Evolutionary conservation across 495 filamentous ascomycete genomes (phyloP), one percentile per base, ranked within the genome.

Genomic region (Ascobolus immersus): DNA sequence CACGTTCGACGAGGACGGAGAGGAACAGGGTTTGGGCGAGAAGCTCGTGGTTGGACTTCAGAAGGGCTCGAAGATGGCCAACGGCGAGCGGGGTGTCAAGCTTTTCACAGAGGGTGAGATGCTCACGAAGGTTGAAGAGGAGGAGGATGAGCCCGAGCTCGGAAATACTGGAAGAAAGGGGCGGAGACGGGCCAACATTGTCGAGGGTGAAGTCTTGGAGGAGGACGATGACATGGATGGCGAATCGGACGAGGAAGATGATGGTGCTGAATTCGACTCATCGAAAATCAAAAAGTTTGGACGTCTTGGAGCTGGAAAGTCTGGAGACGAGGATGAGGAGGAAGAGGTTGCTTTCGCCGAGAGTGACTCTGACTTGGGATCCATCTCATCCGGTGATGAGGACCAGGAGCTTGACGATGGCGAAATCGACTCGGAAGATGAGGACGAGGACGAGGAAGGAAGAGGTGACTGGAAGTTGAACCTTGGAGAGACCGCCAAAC

Each of bases 341-440:
- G 68, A 71, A 21, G 72, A 67, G 25, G 38, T 92, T 40, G 74
- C 66, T n/a, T 96, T 92, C 52, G 82, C 84, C 1, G 82, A 94
- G 44, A 86, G 76, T 44, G 86, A 96, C 47, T 93, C 84, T 5
- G 89, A 94, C 50, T 57, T 94, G 3, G 86, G 86, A 9, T 93
- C 86, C 10, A 54, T 91, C 22, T 89, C 75, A n/a, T 65, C 64
- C 2, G 71, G 59, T 3, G 69, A 66, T 9, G 41, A 47, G 7
- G 66, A 69, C 20, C 60, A 64, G 32, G 58, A 64, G 12, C 40
- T 73, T 2, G 68, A 80, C 17, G 69, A 72, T 39, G 69, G 57
- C 14, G 48, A 51, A 6, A 59, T 65, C 11, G 62, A 55, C 1
- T 50, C 45, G 0, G 55, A 55, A 2, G 44, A 40, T 2, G 65